Base-by-base conservation (phyloP, 805 yeast genomes). In the Cyberlindnera bimundalis region DNA sequence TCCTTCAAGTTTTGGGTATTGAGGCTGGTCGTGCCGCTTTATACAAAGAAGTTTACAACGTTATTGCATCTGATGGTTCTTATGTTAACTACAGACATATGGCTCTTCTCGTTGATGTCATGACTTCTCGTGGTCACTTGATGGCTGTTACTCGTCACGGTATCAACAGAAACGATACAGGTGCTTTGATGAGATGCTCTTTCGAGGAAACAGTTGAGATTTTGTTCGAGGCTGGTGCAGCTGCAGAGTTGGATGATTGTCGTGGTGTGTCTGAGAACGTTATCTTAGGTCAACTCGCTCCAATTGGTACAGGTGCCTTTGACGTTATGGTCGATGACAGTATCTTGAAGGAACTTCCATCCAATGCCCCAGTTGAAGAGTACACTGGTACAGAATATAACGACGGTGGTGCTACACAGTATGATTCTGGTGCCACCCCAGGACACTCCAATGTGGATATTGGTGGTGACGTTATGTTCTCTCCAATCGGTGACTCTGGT, bases 141-240 rank as follows among this genome's bases (percentile, higher is more conserved):
- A 91, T 95, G 86, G 98, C 99, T 29, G 90, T 93, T 58, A 91
- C 98, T 32, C 95, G 99, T 77, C 99, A 93, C 62, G 99, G 99
- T 77, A 91, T 93, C 67, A 93, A 93, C 67, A 83, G 99, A 69
- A 85, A 96, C 28, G 96, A 93, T 52, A 93, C 99, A 23, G 99
- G 99, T 68, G 99, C 99, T 2, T 75, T 93, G 60, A 93, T 93
- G 99, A 81, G 99, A 68, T 93, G 97, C 72, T 91, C 99, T 31
- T 93, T 93, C 71, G 99, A 93, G 69, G 99, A 93, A 66, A 93
- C 99, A 7, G 99, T 93, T 30, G 99, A 93, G 68, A 93, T 93
- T 58, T 70, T 93, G 62, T 78, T 93, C 55, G 99, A 93, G 60
- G 99, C 99, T 15, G 99, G 96, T 64, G 96, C 98, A 5, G 79